Evolutionary conservation across 441 rosid species (phyloP).

Genomic region (Euphorbia celastroides): DNA sequence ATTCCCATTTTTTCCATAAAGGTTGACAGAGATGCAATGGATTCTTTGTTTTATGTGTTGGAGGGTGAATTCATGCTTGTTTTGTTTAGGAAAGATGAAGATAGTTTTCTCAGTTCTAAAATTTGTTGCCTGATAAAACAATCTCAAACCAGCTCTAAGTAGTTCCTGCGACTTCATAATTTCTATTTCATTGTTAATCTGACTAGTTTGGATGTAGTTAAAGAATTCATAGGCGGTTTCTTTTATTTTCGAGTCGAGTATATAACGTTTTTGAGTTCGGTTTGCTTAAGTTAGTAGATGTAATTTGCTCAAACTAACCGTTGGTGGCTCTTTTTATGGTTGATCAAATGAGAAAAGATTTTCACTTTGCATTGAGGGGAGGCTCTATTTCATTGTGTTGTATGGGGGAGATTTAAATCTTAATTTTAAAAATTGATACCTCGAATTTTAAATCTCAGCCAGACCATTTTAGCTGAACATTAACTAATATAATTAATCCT

Average conservation of each 20-base stretch:
- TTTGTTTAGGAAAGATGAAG: no score
- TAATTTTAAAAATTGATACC: neutral
- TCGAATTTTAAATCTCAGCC: neutral
- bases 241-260: neutral
- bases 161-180: no score
- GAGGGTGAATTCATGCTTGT: no score
- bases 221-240: neutral
- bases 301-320: no score
- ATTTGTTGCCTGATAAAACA: no score
- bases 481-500: no score
- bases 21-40: constrained; percentile 14
- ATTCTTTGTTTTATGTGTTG: neutral
- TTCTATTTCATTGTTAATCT: no score
- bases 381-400: neutral
- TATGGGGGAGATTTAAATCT: neutral
- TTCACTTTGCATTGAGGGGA: neutral
- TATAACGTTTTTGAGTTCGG: neutral
- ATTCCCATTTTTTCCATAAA: constrained; percentile 15
- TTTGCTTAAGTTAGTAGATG: neutral
- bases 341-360: no score
- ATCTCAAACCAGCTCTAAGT: no score
- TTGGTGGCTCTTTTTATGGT: no score
- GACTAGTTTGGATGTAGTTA: neutral
- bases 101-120: no score
- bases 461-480: neutral